A percentile compares a stretch with the other conserved stretches of the same genome.
Conservation (phyloP, 169 alveolate genomes). For the Amoebophrya sp. region DNA sequence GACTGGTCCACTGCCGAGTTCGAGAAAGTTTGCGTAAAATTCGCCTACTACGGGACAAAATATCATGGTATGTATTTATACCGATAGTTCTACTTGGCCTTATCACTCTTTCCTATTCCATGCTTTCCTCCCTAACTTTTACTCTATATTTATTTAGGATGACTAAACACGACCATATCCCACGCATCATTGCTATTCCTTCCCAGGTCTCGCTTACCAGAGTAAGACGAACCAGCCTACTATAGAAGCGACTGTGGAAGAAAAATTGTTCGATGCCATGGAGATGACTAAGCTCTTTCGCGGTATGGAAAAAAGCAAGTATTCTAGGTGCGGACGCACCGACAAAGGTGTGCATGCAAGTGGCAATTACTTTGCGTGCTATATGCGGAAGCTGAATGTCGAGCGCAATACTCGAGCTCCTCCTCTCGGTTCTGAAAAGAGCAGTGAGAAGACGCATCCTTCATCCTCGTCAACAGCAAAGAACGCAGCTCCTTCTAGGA, state of each 20-base stretch:
- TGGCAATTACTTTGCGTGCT: slow-evolving; percentile 67
- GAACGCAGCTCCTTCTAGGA: no score
- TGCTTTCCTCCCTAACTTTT: no score
- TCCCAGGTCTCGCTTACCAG: neutral
- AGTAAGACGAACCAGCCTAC: neutral
- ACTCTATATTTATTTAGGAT: no score
- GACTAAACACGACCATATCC: no score
- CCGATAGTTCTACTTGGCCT: no score
- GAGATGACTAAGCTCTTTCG: neutral
- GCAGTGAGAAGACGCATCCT: neutral
- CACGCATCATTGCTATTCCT: no score
- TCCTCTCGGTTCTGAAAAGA: neutral
- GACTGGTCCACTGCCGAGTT: neutral
- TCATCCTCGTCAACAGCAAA: neutral
- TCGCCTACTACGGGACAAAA: neutral
- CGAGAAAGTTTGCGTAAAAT: neutral
- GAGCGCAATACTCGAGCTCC: neutral
- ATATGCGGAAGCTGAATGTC: slow-evolving; percentile 55
- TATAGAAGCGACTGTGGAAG: neutral
- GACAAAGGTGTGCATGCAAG: slow-evolving; percentile 84
- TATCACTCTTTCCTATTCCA: no score
- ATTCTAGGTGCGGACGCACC: slow-evolving; percentile 77
- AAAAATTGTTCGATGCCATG: neutral
- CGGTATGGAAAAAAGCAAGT: slow-evolving; percentile 31
- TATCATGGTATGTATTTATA: no score